Conservation (phyloP, 2,329 filamentous ascomycete species). For the Dothistroma septosporum region DNA sequence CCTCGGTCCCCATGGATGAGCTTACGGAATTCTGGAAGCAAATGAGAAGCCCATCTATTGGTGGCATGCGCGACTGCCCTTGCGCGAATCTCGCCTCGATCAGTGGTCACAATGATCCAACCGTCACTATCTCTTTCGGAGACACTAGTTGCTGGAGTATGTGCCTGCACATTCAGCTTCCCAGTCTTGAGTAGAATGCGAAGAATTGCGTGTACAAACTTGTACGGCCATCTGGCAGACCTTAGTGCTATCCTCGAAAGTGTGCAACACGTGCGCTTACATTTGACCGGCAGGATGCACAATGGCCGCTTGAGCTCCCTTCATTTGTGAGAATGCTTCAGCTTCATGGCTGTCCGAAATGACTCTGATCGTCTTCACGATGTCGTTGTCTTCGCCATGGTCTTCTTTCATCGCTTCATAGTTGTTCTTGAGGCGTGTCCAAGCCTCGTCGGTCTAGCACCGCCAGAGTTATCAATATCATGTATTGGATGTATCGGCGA, state of each 20-base stretch:
- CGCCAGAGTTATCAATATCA: neutral
- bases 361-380: slow-evolving; percentile 25
- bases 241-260: slow-evolving; percentile 5
- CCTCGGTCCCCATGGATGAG: slow-evolving; percentile 20
- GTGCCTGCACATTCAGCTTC: slow-evolving; percentile 27
- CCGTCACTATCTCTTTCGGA: slow-evolving; percentile 25
- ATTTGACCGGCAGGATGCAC: slow-evolving; percentile 31
- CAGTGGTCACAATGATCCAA: slow-evolving; percentile 25
- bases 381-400: slow-evolving; percentile 29
- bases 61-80: slow-evolving; percentile 23
- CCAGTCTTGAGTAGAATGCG: slow-evolving; percentile 18
- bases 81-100: slow-evolving; percentile 18
- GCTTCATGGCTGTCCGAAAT: slow-evolving; percentile 26
- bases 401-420: slow-evolving; percentile 30
- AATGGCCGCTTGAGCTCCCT: slow-evolving; percentile 28
- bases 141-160: slow-evolving; percentile 26
- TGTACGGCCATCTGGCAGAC: slow-evolving; percentile 23
- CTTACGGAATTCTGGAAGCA: slow-evolving; percentile 22
- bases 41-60: slow-evolving; percentile 25
- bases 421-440: slow-evolving; percentile 28
- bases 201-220: slow-evolving; percentile 26
- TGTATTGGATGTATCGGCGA: neutral
- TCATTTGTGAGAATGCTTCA: slow-evolving; percentile 34
- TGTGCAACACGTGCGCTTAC: slow-evolving; percentile 10
- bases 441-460: slow-evolving; percentile 27